Percentiles rank a stretch among this genome's conserved stretches.
Conservation (phyloP, 805 yeast species). For the Kodamaea laetipori region DNA sequence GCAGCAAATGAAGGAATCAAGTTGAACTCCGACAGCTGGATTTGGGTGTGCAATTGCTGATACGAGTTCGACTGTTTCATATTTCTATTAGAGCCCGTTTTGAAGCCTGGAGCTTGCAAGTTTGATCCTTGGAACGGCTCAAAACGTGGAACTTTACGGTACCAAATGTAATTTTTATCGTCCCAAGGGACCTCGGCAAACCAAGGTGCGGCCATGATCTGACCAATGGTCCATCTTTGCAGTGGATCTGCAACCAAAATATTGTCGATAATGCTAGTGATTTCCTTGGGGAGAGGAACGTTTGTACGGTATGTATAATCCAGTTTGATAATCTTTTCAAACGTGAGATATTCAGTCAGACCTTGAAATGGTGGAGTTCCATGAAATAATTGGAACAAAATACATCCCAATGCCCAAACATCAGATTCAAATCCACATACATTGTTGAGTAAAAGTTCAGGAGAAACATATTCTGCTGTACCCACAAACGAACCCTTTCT, state of each 20-base stretch:
- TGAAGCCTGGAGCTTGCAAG: constrained; percentile 19
- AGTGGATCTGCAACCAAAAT: constrained; percentile 36
- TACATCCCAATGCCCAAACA: constrained; percentile 94
- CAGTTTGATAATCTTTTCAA: constrained; percentile 80
- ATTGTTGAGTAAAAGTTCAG: constrained; percentile 79
- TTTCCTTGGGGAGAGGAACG: constrained; percentile 32
- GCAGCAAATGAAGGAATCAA: constrained; percentile 35
- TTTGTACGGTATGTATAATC: constrained; percentile 55
- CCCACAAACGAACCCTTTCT: constrained; percentile 83
- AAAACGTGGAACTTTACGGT: constrained; percentile 29
- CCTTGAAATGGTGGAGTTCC: constrained; percentile 93
- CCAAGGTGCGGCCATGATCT: constrained; percentile 39
- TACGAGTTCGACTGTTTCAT: constrained; percentile 39
- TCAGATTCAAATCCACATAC: constrained; percentile 83
- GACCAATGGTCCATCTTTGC: constrained; percentile 33
- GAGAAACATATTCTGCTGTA: constrained; percentile 95
- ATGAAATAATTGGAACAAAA: constrained; percentile 76
- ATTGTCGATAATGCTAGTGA: constrained; percentile 32
- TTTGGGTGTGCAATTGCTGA: constrained; percentile 43
- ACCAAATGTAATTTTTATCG: constrained; percentile 42
- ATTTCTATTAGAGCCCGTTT: constrained; percentile 40
- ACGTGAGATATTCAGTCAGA: constrained; percentile 77
- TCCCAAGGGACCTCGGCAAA: constrained; percentile 43
- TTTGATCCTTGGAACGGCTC: constrained; percentile 22
- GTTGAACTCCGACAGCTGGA: constrained; percentile 35